Percentiles rank a stretch among this genome's conserved stretches.
phyloP scores from a whole-genome alignment of 2,329 filamentous ascomycete species.

The Bipolaris oryzae region DNA sequence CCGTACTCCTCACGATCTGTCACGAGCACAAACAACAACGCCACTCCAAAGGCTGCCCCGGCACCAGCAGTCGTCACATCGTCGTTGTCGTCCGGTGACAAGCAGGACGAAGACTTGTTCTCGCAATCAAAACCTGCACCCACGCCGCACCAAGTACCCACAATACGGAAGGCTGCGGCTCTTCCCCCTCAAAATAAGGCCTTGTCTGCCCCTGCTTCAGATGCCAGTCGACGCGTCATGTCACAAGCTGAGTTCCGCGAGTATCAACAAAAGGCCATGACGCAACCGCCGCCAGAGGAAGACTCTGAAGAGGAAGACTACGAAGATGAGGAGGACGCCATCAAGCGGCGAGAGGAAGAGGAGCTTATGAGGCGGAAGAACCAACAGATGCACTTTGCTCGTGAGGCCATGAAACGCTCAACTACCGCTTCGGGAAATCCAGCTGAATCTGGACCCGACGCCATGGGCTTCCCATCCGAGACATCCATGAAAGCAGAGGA shows the following conservation, averaged over 20 bases:
- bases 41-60: slow-evolving; percentile 38
- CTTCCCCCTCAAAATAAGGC: slow-evolving; percentile 19
- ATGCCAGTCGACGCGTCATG: slow-evolving; percentile 37
- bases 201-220: slow-evolving; percentile 14
- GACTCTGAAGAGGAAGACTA: slow-evolving; percentile 45
- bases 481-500: slow-evolving; percentile 45
- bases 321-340: slow-evolving; percentile 48
- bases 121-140: slow-evolving; percentile 21
- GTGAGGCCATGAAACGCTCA: slow-evolving; percentile 44
- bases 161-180: slow-evolving; percentile 14
- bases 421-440: slow-evolving; percentile 35
- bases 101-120: slow-evolving; percentile 44
- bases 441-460: slow-evolving; percentile 26
- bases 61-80: slow-evolving; percentile 23
- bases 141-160: slow-evolving; percentile 13
- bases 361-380: slow-evolving; percentile 41
- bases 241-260: slow-evolving; percentile 43
- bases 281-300: slow-evolving; percentile 33
- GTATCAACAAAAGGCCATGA: slow-evolving; percentile 35
- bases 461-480: slow-evolving; percentile 45
- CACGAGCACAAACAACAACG: slow-evolving; percentile 33
- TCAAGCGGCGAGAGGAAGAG: slow-evolving; percentile 42
- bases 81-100: slow-evolving; percentile 25
- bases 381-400: slow-evolving; percentile 43
- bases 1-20: slow-evolving; percentile 41